These are phyloP conservation scores for Agarophyton chilense DNA, from an alignment of 23 red algal species.

Conservation along the genomic window DNA sequence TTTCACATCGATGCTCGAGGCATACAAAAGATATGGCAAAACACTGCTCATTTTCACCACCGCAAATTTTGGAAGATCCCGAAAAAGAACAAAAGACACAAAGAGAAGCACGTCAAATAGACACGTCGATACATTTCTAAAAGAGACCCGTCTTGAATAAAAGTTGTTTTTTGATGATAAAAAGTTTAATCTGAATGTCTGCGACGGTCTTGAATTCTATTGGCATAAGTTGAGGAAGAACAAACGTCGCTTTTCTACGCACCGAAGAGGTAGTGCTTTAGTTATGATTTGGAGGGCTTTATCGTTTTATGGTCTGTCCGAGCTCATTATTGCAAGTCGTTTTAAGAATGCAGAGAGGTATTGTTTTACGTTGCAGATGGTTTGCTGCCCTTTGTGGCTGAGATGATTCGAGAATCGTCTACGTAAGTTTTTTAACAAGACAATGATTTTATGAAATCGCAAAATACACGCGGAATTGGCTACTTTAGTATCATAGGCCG, in stretches of 20 bases:
- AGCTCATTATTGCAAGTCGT: background rate
- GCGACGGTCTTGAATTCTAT: background rate
- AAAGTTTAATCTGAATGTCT: too few relatives aligned
- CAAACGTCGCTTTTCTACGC: background rate
- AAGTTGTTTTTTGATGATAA: constrained; percentile 19
- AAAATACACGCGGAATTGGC: background rate
- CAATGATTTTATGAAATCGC: background rate
- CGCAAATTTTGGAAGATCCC: too few relatives aligned
- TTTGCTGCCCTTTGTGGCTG: background rate
- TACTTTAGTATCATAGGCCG: background rate
- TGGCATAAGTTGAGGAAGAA: background rate
- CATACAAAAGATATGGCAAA: too few relatives aligned
- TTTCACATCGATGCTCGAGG: too few relatives aligned
- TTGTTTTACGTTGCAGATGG: background rate
- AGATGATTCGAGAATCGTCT: background rate
- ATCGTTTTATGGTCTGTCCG: background rate
- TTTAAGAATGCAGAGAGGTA: background rate
- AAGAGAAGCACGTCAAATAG: background rate
- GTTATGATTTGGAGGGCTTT: background rate
- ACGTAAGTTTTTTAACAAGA: background rate
- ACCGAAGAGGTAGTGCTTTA: background rate
- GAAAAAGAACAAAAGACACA: too few relatives aligned
- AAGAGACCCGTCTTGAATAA: background rate
- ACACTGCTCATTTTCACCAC: too few relatives aligned
- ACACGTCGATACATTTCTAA: background rate